Evolutionary conservation across 2,329 filamentous ascomycete species (phyloP).

Genomic region (Aspergillus sp.): DNA sequence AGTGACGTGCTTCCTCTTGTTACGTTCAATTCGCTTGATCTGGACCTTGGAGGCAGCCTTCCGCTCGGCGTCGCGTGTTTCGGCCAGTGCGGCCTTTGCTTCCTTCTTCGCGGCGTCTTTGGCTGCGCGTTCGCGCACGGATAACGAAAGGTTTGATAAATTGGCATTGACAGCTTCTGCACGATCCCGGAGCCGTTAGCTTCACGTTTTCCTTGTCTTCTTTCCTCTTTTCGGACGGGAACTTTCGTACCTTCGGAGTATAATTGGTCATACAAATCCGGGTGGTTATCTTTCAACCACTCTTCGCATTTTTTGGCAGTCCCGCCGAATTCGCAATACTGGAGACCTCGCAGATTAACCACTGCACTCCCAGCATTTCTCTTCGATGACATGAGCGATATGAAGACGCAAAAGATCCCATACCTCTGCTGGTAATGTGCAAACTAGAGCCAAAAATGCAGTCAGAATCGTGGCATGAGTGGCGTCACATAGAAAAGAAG

Average conservation of each 20-base stretch:
- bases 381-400: background rate
- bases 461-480: conserved; percentile 1
- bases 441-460: conserved; percentile 39
- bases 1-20: conserved; percentile 96
- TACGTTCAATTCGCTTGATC: conserved; percentile 95
- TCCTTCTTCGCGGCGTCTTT: conserved; percentile 97
- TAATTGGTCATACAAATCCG: conserved; percentile 64
- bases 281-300: conserved; percentile 74
- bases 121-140: conserved; percentile 86
- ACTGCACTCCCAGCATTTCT: background rate
- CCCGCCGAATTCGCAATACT: conserved; percentile 99
- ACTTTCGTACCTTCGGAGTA: conserved; percentile 68
- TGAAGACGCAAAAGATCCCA: conserved; percentile 13
- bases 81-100: conserved; percentile 80
- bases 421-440: conserved; percentile 61
- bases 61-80: conserved; percentile 73
- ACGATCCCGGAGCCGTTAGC: background rate
- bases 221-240: background rate
- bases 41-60: conserved; percentile 73
- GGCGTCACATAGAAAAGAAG: conserved; percentile 1
- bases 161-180: conserved; percentile 73
- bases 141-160: conserved; percentile 75
- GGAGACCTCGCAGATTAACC: conserved; percentile 15
- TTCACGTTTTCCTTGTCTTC: background rate
- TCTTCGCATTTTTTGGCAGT: conserved; percentile 95